These are phyloP conservation scores for Boehmeria nivea DNA, from an alignment of 306 rosid species.

Conservation along the genomic window DNA sequence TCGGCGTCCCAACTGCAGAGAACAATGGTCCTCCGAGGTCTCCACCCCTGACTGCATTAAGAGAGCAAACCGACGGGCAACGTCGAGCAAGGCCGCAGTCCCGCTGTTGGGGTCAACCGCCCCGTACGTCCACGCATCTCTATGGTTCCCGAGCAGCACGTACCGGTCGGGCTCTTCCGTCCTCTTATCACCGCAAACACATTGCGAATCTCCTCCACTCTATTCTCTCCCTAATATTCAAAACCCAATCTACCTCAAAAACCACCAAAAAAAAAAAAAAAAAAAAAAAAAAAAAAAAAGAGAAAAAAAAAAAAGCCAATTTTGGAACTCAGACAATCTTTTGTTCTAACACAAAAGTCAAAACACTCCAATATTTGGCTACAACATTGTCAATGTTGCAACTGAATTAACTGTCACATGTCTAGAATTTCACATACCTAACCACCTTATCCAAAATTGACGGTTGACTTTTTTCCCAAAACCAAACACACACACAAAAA, in stretches of 20 bases:
- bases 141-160: constrained; percentile 91
- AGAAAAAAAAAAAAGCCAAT: no score
- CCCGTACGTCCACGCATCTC: constrained; percentile 98
- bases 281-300: no score
- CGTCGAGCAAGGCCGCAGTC: constrained; percentile 83
- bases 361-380: no score
- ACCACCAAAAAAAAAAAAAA: no score
- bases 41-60: constrained; percentile 58
- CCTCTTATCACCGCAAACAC: constrained; percentile 75
- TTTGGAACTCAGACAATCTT: no score
- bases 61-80: constrained; percentile 76
- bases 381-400: constrained; percentile 4
- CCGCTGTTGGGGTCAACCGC: constrained; percentile 99
- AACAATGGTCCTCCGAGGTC: constrained; percentile 59
- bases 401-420: background rate
- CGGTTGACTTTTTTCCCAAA: background rate
- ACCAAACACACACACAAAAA: background rate
- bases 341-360: no score
- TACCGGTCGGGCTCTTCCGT: constrained; percentile 78
- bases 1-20: constrained; percentile 50
- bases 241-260: no score
- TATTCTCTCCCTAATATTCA: constrained; percentile 65
- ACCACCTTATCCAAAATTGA: background rate
- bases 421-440: background rate
- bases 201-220: constrained; percentile 56